Percentiles rank a stretch among this genome's conserved stretches.
Conservation (phyloP, 176 grass and related monocot genomes). For the Oryza glumipatula region DNA sequence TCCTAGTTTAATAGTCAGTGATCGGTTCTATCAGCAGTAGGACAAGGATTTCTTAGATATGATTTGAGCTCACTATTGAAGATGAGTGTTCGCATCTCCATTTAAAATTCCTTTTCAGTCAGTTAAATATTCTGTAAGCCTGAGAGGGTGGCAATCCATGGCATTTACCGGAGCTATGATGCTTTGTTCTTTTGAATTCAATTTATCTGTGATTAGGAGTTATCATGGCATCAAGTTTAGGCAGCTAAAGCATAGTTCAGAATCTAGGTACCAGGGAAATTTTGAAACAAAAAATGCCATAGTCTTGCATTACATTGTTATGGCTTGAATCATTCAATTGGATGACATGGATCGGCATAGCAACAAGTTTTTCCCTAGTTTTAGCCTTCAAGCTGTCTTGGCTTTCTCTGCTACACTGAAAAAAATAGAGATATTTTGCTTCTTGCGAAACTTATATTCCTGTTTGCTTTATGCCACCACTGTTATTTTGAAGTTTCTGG, state of each 20-base stretch:
- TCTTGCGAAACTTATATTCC: background rate
- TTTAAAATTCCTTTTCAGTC: background rate
- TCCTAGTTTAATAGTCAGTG: background rate
- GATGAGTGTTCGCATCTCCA: background rate
- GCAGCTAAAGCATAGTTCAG: background rate
- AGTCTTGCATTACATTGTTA: background rate
- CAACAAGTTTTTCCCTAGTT: background rate
- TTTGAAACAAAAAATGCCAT: background rate
- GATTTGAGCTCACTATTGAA: background rate
- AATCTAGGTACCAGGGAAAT: background rate
- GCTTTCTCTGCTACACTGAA: background rate
- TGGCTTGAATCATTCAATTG: background rate
- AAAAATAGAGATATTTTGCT: background rate
- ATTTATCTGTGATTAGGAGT: background rate
- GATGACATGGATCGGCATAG: background rate
- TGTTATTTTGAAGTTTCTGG: slow-evolving; percentile 3
- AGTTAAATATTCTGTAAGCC: background rate
- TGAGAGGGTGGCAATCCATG: background rate
- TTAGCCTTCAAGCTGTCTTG: background rate
- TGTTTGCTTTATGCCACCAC: background rate
- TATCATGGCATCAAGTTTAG: slow-evolving; percentile 12
- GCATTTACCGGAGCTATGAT: too few relatives aligned
- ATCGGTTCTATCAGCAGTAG: background rate
- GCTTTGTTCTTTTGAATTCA: background rate
- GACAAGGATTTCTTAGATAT: background rate